Conservation (phyloP, 192 early-diverging fungal genomes). For the Pilobolus umbonatus region DNA sequence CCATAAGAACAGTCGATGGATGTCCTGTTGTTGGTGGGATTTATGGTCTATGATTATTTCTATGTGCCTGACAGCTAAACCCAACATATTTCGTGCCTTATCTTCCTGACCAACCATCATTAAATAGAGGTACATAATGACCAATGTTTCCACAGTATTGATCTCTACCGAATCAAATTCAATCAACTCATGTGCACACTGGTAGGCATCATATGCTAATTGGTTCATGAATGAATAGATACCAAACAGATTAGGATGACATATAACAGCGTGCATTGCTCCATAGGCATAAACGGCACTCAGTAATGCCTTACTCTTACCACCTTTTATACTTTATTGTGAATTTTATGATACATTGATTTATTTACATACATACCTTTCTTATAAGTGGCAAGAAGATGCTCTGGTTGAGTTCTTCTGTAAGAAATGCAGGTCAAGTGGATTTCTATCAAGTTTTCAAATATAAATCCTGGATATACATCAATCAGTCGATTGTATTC, state of each 20-base stretch:
- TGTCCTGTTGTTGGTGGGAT: neutral
- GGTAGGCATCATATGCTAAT: slow-evolving; percentile 6
- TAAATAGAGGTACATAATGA: slow-evolving; percentile 21
- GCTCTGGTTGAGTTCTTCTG: neutral
- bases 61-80: slow-evolving; percentile 4
- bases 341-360: no score
- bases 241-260: slow-evolving; percentile 20
- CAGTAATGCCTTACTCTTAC: slow-evolving; percentile 1
- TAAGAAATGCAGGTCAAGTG: neutral
- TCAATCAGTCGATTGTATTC: neutral
- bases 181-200: slow-evolving; percentile 14
- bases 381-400: no score
- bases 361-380: no score
- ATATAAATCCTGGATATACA: neutral
- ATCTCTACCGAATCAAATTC: slow-evolving; percentile 20
- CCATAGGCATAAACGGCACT: slow-evolving; percentile 21
- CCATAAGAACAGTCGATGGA: neutral
- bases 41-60: neutral
- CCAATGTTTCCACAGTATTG: slow-evolving; percentile 19
- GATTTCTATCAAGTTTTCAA: neutral
- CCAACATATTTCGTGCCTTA: slow-evolving; percentile 4
- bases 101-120: neutral
- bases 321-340: neutral
- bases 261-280: slow-evolving; percentile 17
- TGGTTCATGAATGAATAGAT: slow-evolving; percentile 1